Evolutionary conservation across 2,329 filamentous ascomycete genomes (phyloP).

Genomic region (Clonostachys rosea): DNA sequence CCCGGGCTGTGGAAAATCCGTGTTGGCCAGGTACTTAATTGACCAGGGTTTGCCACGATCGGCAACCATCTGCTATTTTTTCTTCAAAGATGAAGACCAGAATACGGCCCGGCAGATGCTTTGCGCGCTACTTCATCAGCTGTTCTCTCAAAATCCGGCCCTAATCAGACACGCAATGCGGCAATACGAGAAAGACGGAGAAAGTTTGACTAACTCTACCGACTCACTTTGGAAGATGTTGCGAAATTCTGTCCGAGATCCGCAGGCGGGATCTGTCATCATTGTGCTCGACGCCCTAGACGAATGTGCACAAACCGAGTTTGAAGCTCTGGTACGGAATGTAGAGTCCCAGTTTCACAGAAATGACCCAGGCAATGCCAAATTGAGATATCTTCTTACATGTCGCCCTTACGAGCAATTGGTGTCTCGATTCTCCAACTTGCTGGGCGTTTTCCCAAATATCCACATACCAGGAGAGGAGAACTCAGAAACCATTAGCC

Average conservation of each 20-base stretch:
- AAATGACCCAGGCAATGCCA: not conserved
- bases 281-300: not conserved
- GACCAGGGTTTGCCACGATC: constrained; percentile 14
- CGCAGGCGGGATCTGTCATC: not conserved
- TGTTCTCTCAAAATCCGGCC: constrained; percentile 20
- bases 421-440: constrained; percentile 11
- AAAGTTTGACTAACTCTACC: constrained; percentile 10
- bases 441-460: constrained; percentile 12
- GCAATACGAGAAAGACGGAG: constrained; percentile 14
- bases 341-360: constrained; percentile 1
- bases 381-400: constrained; percentile 25
- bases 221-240: constrained; percentile 25
- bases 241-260: constrained; percentile 6
- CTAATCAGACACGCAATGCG: constrained; percentile 23
- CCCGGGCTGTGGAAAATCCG: constrained; percentile 31
- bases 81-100: constrained; percentile 33
- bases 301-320: constrained; percentile 6
- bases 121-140: constrained; percentile 32
- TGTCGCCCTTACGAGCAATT: constrained; percentile 24
- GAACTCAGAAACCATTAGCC: constrained; percentile 21
- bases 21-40: constrained; percentile 23
- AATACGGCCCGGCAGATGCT: constrained; percentile 23
- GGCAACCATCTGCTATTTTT: constrained; percentile 31
- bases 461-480: constrained; percentile 27
- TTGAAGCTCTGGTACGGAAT: constrained; percentile 6